Evolutionary conservation across 148 eudicot genomes (phyloP).

Genomic region (Amaranthus hypochondriacus): DNA sequence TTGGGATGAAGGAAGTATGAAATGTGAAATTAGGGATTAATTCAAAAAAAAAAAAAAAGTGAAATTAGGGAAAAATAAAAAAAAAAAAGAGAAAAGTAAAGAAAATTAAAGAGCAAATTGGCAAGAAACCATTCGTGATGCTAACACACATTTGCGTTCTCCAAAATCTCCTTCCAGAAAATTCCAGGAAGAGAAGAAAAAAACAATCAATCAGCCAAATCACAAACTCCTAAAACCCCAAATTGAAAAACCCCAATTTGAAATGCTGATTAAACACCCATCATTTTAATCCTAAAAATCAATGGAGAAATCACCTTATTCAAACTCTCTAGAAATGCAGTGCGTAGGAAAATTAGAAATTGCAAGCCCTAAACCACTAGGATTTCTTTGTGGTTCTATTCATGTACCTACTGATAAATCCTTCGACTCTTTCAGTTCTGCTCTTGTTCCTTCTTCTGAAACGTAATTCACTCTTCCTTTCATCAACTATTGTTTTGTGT

Average conservation of each 20-base stretch:
- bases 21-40: too few relatives aligned
- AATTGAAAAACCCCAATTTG: neutral
- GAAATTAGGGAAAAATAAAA: too few relatives aligned
- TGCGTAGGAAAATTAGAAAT: conserved; percentile 77
- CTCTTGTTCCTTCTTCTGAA: conserved; percentile 62
- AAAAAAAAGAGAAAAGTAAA: neutral
- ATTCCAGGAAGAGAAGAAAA: conserved; percentile 5
- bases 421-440: conserved; percentile 49
- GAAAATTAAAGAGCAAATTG: too few relatives aligned
- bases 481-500: neutral
- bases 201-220: too few relatives aligned
- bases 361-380: conserved; percentile 65
- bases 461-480: conserved; percentile 37
- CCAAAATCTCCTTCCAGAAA: neutral
- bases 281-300: neutral
- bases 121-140: too few relatives aligned
- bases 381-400: conserved; percentile 84
- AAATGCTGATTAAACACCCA: neutral
- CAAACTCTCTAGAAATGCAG: conserved; percentile 42
- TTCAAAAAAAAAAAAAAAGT: too few relatives aligned
- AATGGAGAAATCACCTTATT: conserved; percentile 43
- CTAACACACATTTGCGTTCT: too few relatives aligned
- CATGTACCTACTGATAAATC: conserved; percentile 81
- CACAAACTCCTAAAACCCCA: neutral
- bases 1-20: too few relatives aligned